Base-by-base conservation (phyloP, 352 stramenopile species). In the Salisapilia sapeloensis region DNA sequence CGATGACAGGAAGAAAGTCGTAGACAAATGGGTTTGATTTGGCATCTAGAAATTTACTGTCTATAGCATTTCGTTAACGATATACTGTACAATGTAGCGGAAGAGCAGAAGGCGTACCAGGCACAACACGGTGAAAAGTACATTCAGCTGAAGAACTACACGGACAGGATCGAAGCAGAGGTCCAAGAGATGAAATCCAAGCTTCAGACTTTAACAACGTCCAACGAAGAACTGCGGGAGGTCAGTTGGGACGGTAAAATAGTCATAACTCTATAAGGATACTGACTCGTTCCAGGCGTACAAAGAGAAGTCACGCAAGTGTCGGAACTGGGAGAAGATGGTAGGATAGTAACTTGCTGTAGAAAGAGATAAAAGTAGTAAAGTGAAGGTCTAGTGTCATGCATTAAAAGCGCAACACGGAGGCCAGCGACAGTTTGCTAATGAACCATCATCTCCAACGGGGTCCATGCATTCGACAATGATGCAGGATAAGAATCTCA, bases 281-380 rank as follows among this genome's bases (percentile, higher is more conserved):
- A 30, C 6, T 4, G 4, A 35, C 20, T 28, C 19, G 36, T 10
- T 44, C 10, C 18, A 87, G 74, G 71, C 74, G 18, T 90, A 86
- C 60, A 85, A 86, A 30, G 74, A 90, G 19, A 90, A 86, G 36
- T 75, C 74, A 8, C 42, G 70, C 29, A 85, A 85, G 53, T 90
- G 74, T 44, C 50, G 74, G 9, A 86, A 85, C 46, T 90, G 70
- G 69, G 74, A 90, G 46, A 90, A 86, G 48, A 85, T 90, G 70
- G 74, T 76, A 40, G 31, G 38, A 12, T 15, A n/a, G 22, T 30
- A 6, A 12, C 25, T 35, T 6, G 30, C 25, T 14, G 2, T 1
- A 15, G 33, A 38, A 7, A 28, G 11, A 8, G 1, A 27, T 15
- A 34, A 5, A 12, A 37, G 29, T 37, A 29, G 40, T 14, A 9